A percentile compares a stretch with the other conserved stretches of the same genome.
These are phyloP conservation scores for Bretziella fagacearum DNA, from an alignment of 2,329 filamentous ascomycete genomes.

Conservation along the genomic window DNA sequence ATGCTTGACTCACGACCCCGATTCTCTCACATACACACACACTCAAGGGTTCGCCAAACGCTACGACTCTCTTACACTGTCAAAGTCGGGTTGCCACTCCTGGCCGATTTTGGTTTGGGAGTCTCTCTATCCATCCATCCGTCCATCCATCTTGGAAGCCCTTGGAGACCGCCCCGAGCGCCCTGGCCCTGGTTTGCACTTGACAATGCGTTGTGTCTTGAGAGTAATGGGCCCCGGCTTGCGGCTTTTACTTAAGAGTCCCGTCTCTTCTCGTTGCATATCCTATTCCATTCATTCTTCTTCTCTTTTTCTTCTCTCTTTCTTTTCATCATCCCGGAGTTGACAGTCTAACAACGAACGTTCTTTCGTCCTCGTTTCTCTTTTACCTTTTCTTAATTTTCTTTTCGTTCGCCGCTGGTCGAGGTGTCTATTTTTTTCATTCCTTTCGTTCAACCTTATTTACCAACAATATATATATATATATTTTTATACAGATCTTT, in stretches of 20 bases:
- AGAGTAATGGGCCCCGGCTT: background rate
- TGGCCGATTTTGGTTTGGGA: background rate
- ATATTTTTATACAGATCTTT: background rate
- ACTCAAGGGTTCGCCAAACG: too few relatives aligned
- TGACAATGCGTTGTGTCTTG: constrained; percentile 1
- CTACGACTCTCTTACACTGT: background rate
- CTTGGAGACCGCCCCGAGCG: background rate
- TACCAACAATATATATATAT: too few relatives aligned
- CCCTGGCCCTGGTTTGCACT: constrained; percentile 2
- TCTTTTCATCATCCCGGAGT: constrained; percentile 13
- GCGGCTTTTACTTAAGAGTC: constrained; percentile 7
- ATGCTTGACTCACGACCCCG: background rate
- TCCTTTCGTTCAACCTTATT: constrained; percentile 8
- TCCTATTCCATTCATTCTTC: constrained; percentile 1
- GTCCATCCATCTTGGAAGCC: background rate
- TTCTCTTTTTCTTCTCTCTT: constrained; percentile 5
- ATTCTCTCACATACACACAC: background rate
- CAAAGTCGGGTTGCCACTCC: background rate
- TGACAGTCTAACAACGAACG: constrained; percentile 9
- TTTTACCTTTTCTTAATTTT: constrained; percentile 10
- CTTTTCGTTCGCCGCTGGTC: constrained; percentile 14
- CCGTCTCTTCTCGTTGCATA: constrained; percentile 9
- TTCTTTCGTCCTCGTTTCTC: constrained; percentile 13
- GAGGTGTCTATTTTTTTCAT: constrained; percentile 12
- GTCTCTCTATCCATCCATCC: constrained; percentile 1